Evolutionary conservation across 192 early-diverging fungal species (phyloP), one percentile per base, ranked within the genome.

Genomic region (Rhizoclosmatium globosum): DNA sequence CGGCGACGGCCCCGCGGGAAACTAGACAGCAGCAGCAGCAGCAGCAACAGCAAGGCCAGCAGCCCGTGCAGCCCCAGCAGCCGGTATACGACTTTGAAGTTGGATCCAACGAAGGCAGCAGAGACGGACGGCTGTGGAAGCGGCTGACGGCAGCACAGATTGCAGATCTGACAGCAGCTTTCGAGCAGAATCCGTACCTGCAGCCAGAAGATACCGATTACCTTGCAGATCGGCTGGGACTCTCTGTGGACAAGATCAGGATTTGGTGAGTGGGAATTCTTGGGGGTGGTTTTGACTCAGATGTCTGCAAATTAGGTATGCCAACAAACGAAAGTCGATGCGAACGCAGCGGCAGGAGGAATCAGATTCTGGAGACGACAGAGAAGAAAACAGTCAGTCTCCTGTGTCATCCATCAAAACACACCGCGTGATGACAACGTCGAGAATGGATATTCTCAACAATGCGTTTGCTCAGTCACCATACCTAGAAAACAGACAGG

Each of bases 171-270:
- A 46, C 39, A 7, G 43, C 65, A 9, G 65, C 65, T 6, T 68
- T 45, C 45, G 39, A 68, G 43, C 31, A 19, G 39, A 68, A 68
- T 68, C 65, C 39, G 13, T 19, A 45, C 65, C 13, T 68, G 39
- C 17, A 38, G 9, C 15, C 39, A 7, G 45, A 68, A 46, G 65
- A 68, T 19, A 19, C 65, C 9, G 65, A 68, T 42, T 15, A 45
- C 9, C 65, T 68, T 31, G 1, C 65, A 6, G 39, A 45, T 17
- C 65, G 65, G 11, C 65, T 68, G 31, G 45, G 21, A 21, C 13
- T 68, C 4, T 19, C 65, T 38, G 65, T 46, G 15, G 45, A 45
- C 31, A 68, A 68, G 65, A 68, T 68, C 43, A 21, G 65, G 4
- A 21, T 31, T 17, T 68, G 65, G 65, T 68, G 43, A 53, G 50